Evolutionary conservation across 75 land plant genomes (phyloP).

Genomic region (Ceratopteris richardii): DNA sequence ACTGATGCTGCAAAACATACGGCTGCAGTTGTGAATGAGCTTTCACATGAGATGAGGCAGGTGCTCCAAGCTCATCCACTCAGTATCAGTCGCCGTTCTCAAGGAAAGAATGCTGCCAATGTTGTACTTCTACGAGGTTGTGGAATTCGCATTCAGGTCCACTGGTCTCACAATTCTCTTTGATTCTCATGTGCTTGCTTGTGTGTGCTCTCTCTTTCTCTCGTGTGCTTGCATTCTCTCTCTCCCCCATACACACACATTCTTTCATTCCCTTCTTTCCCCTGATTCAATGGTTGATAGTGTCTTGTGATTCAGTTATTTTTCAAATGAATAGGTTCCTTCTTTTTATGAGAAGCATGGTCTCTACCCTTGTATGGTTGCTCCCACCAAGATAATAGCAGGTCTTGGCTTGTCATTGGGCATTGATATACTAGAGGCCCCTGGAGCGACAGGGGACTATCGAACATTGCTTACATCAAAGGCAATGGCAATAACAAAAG

Average conservation of each 20-base stretch:
- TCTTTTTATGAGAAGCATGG: constrained; percentile 72
- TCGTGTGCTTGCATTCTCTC: not conserved
- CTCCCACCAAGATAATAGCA: constrained; percentile 97
- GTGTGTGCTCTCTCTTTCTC: not conserved
- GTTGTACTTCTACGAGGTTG: constrained; percentile 94
- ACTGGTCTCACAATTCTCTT: not conserved
- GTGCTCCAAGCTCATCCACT: constrained; percentile 73
- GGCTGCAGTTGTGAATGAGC: constrained; percentile 87
- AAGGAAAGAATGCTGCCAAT: constrained; percentile 88
- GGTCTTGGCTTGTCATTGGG: constrained; percentile 89
- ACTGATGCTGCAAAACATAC: constrained; percentile 84
- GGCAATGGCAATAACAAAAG: constrained; percentile 82
- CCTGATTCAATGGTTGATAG: no score
- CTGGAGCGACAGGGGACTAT: constrained; percentile 98
- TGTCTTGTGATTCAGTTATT: no score
- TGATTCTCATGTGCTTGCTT: not conserved
- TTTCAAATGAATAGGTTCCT: constrained; percentile 50
- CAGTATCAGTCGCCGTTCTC: constrained; percentile 50
- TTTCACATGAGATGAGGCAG: constrained; percentile 72
- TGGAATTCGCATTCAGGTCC: constrained; percentile 93
- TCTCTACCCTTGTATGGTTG: constrained; percentile 92
- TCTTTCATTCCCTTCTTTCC: not conserved
- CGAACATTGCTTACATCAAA: constrained; percentile 86
- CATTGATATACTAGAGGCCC: constrained; percentile 96
- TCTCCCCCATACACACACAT: not conserved